Evolutionary conservation across 1,139 yeast species (phyloP).

Genomic region (Tardiomyces depauwii): DNA sequence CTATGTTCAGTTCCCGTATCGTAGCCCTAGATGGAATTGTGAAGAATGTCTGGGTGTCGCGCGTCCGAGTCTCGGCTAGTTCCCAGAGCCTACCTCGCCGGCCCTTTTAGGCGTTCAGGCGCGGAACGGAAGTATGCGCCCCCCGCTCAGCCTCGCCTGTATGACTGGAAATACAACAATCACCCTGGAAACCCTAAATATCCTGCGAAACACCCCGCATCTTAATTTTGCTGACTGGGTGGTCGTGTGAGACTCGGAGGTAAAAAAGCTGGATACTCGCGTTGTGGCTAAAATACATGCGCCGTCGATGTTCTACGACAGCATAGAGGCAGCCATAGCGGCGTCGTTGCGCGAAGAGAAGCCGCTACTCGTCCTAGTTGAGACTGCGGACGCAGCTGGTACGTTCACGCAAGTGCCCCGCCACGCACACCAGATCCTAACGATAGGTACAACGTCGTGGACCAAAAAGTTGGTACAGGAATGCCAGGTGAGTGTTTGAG

Average conservation of each 20-base stretch:
- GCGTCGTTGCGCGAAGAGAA: conserved; percentile 6
- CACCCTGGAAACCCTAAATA: not conserved
- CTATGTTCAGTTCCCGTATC: too few relatives aligned
- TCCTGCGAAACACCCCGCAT: not conserved
- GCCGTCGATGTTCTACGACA: conserved; percentile 3
- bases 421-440: not conserved
- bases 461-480: not conserved
- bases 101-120: too few relatives aligned
- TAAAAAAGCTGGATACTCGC: too few relatives aligned
- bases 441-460: not conserved
- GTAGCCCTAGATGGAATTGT: too few relatives aligned
- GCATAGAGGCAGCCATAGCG: conserved; percentile 10
- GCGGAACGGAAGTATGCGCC: too few relatives aligned
- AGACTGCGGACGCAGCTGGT: not conserved
- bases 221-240: too few relatives aligned
- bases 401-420: not conserved
- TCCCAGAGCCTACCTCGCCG: too few relatives aligned
- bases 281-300: too few relatives aligned
- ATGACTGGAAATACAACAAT: not conserved
- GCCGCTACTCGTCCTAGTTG: conserved; percentile 9
- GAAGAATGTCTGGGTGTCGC: too few relatives aligned
- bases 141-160: not conserved
- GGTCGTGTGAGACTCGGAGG: too few relatives aligned
- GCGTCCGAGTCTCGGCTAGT: too few relatives aligned
- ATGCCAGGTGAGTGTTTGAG: not conserved